A percentile compares a stretch with the other conserved stretches of the same genome.
Conservation (phyloP, 352 stramenopile genomes). For the Phytophthora sansomeana region DNA sequence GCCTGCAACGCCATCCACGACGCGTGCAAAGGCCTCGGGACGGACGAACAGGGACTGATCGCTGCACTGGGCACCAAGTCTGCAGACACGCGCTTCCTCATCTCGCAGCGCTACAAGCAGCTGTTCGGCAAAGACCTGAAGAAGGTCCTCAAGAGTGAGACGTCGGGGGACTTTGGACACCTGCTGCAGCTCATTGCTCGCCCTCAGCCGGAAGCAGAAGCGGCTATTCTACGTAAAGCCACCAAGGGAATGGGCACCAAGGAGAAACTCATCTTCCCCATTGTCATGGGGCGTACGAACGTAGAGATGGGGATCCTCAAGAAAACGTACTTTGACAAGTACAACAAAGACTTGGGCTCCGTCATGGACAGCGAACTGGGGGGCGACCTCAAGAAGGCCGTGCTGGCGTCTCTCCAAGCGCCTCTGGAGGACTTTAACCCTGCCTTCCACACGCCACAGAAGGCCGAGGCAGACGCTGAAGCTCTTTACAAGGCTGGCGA, state of each 20-base stretch:
- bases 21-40: constrained; percentile 73
- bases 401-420: constrained; percentile 72
- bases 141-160: constrained; percentile 69
- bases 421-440: constrained; percentile 63
- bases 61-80: constrained; percentile 62
- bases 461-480: constrained; percentile 66
- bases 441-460: constrained; percentile 62
- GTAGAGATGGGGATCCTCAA: constrained; percentile 81
- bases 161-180: constrained; percentile 68
- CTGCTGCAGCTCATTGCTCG: constrained; percentile 64
- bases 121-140: constrained; percentile 67
- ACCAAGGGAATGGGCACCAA: constrained; percentile 77
- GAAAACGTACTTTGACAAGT: constrained; percentile 78
- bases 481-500: constrained; percentile 76
- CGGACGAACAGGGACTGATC: constrained; percentile 62
- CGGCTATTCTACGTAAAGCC: constrained; percentile 63
- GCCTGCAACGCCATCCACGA: constrained; percentile 63
- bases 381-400: constrained; percentile 79
- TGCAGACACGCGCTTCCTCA: constrained; percentile 66
- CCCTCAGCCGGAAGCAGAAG: constrained; percentile 72
- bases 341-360: constrained; percentile 66
- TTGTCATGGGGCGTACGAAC: constrained; percentile 74
- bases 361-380: constrained; percentile 66
- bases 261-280: constrained; percentile 77
- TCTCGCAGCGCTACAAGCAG: constrained; percentile 72